Conservation (phyloP, 805 yeast species). For the Komagataella mondaviorum region DNA sequence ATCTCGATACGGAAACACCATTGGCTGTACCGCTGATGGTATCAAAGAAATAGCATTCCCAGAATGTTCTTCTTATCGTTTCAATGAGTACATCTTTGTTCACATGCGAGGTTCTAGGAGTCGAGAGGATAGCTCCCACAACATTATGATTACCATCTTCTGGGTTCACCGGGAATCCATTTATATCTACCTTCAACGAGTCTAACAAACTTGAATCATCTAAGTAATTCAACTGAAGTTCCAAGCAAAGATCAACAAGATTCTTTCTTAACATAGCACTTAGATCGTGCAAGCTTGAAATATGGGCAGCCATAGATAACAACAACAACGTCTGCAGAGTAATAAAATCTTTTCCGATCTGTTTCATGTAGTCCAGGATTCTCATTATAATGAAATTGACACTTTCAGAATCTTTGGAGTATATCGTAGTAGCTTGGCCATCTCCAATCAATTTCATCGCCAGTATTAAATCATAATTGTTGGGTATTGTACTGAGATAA, state of each 20-base stretch:
- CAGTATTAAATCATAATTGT: constrained; percentile 25
- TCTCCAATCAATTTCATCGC: constrained; percentile 37
- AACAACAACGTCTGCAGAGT: constrained; percentile 28
- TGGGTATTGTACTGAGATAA: constrained; percentile 19
- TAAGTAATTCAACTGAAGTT: constrained; percentile 23
- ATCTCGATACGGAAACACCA: constrained; percentile 26
- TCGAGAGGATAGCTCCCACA: constrained; percentile 7
- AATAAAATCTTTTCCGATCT: constrained; percentile 25
- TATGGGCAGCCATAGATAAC: constrained; percentile 30
- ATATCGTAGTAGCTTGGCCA: constrained; percentile 25
- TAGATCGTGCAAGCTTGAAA: constrained; percentile 35
- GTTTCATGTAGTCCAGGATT: constrained; percentile 16
- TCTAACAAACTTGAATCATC: constrained; percentile 15
- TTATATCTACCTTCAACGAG: background rate
- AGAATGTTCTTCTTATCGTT: constrained; percentile 25
- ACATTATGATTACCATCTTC: constrained; percentile 1
- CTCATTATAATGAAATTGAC: constrained; percentile 22
- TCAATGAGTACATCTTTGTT: constrained; percentile 9
- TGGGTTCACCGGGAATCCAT: background rate
- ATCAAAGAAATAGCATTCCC: constrained; percentile 41
- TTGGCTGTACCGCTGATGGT: constrained; percentile 41
- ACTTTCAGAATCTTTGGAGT: constrained; percentile 24
- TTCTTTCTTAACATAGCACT: constrained; percentile 27
- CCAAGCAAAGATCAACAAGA: constrained; percentile 23
- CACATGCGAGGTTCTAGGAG: constrained; percentile 9